Conservation (phyloP, 805 yeast species). For the Myxozyma nipponensis region DNA sequence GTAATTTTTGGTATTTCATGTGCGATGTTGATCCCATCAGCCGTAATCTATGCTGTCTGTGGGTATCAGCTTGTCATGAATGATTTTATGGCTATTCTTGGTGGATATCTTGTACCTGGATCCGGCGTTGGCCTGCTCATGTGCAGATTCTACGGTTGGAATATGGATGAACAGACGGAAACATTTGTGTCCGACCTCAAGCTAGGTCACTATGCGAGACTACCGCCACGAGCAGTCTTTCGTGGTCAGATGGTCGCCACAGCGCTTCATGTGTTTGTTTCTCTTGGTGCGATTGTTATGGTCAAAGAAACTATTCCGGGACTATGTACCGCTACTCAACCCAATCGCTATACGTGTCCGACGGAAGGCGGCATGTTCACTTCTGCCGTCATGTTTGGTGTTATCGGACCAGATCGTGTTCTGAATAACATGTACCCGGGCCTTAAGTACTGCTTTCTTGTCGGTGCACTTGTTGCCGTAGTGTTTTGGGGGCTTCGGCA, state of each 20-base stretch:
- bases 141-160: slow-evolving; percentile 15
- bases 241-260: slow-evolving; percentile 48
- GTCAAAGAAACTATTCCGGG: slow-evolving; percentile 39
- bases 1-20: slow-evolving; percentile 53
- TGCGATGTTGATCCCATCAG: slow-evolving; percentile 56
- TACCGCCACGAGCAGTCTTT: slow-evolving; percentile 60
- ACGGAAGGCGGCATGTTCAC: slow-evolving; percentile 46
- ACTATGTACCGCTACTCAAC: slow-evolving; percentile 45
- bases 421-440: slow-evolving; percentile 35
- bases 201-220: slow-evolving; percentile 59
- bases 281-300: slow-evolving; percentile 43
- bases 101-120: slow-evolving; percentile 12
- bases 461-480: slow-evolving; percentile 9
- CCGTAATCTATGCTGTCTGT: slow-evolving; percentile 58
- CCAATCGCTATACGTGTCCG: slow-evolving; percentile 48
- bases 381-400: slow-evolving; percentile 61
- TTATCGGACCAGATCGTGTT: slow-evolving; percentile 58
- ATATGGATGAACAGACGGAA: slow-evolving; percentile 45
- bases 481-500: slow-evolving; percentile 9
- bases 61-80: slow-evolving; percentile 57
- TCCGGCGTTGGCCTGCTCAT: slow-evolving; percentile 4
- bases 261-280: slow-evolving; percentile 44
- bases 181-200: slow-evolving; percentile 55
- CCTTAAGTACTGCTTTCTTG: slow-evolving; percentile 9
- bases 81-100: slow-evolving; percentile 12